These are phyloP conservation scores for Stentor roeselii DNA, from an alignment of 73 alveolate genomes.

Conservation along the genomic window DNA sequence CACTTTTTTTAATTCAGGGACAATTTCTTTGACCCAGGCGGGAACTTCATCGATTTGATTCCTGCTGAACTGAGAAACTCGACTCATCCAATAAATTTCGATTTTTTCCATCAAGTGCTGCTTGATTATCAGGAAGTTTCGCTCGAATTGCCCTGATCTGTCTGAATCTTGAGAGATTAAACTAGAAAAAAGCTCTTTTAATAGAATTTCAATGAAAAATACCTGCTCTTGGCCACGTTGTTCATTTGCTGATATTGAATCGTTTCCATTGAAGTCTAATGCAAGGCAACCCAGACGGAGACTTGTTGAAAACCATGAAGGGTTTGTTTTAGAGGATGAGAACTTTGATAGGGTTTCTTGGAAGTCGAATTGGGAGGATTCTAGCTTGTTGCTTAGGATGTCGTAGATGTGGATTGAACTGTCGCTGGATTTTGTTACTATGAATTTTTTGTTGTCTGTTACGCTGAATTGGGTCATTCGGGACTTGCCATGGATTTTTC, in stretches of 20 bases:
- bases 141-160: too few relatives aligned
- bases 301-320: background rate
- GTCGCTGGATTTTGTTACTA: background rate
- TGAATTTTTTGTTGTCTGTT: constrained; percentile 10
- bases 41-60: too few relatives aligned
- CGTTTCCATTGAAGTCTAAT: background rate
- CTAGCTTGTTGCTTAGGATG: background rate
- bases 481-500: background rate
- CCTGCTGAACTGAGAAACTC: too few relatives aligned
- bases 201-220: background rate
- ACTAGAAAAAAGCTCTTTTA: background rate
- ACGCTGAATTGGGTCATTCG: background rate
- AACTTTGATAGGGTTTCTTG: background rate
- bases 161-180: too few relatives aligned
- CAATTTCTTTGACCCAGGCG: too few relatives aligned
- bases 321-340: background rate
- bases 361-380: background rate
- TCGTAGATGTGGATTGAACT: background rate
- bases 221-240: background rate
- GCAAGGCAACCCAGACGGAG: background rate
- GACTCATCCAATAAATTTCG: too few relatives aligned
- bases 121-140: too few relatives aligned
- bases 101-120: too few relatives aligned
- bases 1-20: too few relatives aligned
- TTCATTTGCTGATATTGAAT: background rate